Percentiles rank a stretch among this genome's conserved stretches.
phyloP scores from a whole-genome alignment of 169 alveolate species.

The Cystoisospora suis region DNA sequence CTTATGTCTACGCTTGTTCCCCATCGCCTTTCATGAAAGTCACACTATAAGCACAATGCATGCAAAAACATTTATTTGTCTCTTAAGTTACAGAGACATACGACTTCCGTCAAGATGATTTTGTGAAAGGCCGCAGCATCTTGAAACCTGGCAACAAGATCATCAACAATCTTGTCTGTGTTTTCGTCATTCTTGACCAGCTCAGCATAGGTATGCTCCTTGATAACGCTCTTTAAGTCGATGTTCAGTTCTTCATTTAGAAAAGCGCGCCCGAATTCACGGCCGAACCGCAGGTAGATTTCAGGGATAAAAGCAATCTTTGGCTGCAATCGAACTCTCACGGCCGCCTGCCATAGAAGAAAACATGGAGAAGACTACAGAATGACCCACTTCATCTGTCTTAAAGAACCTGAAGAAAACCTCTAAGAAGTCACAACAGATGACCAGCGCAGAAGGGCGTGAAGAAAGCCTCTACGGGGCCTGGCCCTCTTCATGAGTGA shows the following conservation, averaged over 20 bases:
- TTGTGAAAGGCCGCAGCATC: constrained; percentile 58
- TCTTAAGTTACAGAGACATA: too few species aligned
- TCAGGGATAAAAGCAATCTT: constrained; percentile 52
- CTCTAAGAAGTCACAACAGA: too few species aligned
- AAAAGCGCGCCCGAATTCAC: constrained; percentile 27
- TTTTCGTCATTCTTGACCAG: constrained; percentile 3
- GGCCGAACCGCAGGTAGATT: constrained; percentile 39
- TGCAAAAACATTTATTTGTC: too few species aligned
- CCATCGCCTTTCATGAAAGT: too few species aligned
- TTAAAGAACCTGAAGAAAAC: too few species aligned
- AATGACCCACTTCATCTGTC: neutral
- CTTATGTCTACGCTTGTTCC: too few species aligned
- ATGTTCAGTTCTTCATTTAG: constrained; percentile 24
- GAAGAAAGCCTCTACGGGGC: too few species aligned
- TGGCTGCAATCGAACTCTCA: constrained; percentile 28
- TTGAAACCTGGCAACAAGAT: neutral
- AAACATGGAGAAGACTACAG: neutral
- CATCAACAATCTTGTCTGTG: neutral
- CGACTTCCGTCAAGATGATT: constrained; percentile 36
- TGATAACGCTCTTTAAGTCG: constrained; percentile 29
- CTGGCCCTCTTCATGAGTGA: too few species aligned
- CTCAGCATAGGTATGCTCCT: constrained; percentile 22
- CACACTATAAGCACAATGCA: too few species aligned
- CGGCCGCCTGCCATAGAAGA: neutral
- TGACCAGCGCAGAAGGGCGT: too few species aligned